phyloP scores from a whole-genome alignment of 345 rosid species.

The Lepidium didymum region DNA sequence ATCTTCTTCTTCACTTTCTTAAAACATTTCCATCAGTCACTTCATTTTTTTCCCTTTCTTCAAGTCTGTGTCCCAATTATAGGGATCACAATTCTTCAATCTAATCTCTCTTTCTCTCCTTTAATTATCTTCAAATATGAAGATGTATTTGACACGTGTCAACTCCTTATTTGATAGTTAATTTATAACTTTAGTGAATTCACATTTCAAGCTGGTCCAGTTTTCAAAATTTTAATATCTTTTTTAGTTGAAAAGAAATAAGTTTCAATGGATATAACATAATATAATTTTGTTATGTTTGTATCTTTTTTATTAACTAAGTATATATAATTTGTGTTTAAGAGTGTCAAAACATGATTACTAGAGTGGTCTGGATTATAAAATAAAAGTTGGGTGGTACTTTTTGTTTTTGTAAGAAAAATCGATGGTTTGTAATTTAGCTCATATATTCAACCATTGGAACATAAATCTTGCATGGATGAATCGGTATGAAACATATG shows the following conservation, averaged over 20 bases:
- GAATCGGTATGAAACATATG: too few relatives aligned
- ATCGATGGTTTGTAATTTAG: background rate
- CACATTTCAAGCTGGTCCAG: background rate
- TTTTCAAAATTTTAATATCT: too few relatives aligned
- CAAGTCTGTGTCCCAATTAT: conserved; percentile 15
- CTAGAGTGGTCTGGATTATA: background rate
- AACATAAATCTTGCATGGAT: too few relatives aligned
- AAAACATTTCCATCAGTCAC: background rate
- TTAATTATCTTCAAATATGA: conserved; percentile 5
- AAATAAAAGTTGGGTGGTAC: background rate
- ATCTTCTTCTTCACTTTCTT: background rate
- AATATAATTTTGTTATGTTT: background rate
- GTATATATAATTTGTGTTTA: background rate
- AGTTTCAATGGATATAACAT: background rate
- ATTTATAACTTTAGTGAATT: background rate
- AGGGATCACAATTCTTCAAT: conserved; percentile 22
- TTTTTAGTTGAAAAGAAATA: too few relatives aligned
- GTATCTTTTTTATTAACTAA: background rate
- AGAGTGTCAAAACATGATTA: background rate
- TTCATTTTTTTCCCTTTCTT: background rate
- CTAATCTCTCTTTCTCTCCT: background rate
- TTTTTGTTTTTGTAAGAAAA: background rate
- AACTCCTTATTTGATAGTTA: background rate
- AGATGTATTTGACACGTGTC: background rate
- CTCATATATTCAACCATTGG: too few relatives aligned